A percentile compares a stretch with the other conserved stretches of the same genome.
Conservation (phyloP, 140 eudicot genomes). For the Flaveria floridana region DNA sequence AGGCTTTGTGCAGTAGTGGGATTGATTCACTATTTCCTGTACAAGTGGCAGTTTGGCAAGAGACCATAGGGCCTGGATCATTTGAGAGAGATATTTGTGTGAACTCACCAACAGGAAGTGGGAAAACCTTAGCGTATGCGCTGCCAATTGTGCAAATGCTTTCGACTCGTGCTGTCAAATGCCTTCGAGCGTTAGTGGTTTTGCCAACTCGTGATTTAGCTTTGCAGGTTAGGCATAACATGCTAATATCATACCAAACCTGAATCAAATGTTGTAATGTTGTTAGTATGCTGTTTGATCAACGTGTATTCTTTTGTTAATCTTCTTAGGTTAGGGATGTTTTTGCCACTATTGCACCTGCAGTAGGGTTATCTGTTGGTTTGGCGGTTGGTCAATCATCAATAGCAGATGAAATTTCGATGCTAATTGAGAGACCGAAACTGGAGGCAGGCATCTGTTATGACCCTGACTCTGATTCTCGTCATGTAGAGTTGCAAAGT, state of each 20-base stretch:
- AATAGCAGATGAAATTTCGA: constrained; percentile 73
- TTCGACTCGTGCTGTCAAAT: constrained; percentile 65
- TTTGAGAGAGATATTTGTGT: constrained; percentile 84
- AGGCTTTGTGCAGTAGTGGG: constrained; percentile 54
- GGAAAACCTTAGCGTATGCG: constrained; percentile 85
- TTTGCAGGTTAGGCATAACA: constrained; percentile 57
- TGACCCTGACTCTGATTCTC: constrained; percentile 67
- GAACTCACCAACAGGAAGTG: constrained; percentile 94
- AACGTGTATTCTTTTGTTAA: background rate
- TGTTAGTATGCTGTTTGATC: constrained; percentile 8
- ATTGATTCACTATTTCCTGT: constrained; percentile 75
- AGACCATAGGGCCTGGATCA: constrained; percentile 84
- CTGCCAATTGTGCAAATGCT: constrained; percentile 80
- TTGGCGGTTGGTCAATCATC: constrained; percentile 96
- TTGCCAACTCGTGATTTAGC: constrained; percentile 95
- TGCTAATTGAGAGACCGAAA: constrained; percentile 65
- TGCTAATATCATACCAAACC: background rate
- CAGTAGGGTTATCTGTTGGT: constrained; percentile 89
- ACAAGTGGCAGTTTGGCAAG: constrained; percentile 93
- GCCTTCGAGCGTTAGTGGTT: constrained; percentile 80
- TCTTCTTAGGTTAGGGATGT: constrained; percentile 70
- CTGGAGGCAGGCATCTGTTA: constrained; percentile 62
- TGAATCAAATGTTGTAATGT: background rate
- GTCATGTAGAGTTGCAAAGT: constrained; percentile 42
- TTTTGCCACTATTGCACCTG: constrained; percentile 81